Percentiles rank a stretch among this genome's conserved stretches.
phyloP scores from a whole-genome alignment of 2,329 filamentous ascomycete species.

The Monosporascus sp. region DNA sequence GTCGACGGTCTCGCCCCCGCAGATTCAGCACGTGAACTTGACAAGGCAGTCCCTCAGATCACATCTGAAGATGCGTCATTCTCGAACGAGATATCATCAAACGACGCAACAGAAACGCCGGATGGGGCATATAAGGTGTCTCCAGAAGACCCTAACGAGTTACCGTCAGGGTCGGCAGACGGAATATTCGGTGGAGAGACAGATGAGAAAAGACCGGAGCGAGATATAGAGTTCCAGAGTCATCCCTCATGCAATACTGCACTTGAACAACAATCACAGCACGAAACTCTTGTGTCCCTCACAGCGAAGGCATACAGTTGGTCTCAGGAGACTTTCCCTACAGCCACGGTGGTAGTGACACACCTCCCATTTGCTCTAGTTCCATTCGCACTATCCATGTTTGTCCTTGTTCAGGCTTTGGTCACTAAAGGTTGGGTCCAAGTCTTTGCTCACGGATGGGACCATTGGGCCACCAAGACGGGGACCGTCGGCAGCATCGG shows the following conservation, averaged over 20 bases:
- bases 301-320: conserved; percentile 43
- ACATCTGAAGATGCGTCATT: not conserved
- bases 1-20: not conserved
- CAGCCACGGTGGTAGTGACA: conserved; percentile 56
- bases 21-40: not conserved
- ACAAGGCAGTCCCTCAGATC: not conserved
- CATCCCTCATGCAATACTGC: conserved; percentile 4
- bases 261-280: conserved; percentile 8
- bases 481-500: conserved; percentile 64
- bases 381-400: conserved; percentile 70
- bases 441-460: conserved; percentile 69
- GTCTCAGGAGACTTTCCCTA: conserved; percentile 67
- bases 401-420: conserved; percentile 66
- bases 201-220: conserved; percentile 8
- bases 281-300: conserved; percentile 49
- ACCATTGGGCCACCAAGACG: conserved; percentile 65
- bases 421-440: conserved; percentile 71
- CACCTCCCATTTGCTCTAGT: conserved; percentile 65
- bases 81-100: not conserved
- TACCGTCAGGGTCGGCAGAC: conserved; percentile 3
- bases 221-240: conserved; percentile 10
- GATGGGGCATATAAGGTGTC: conserved; percentile 2
- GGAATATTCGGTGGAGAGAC: conserved; percentile 3
- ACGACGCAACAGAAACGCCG: not conserved
- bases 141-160: conserved; percentile 1